Percentiles rank a stretch among this genome's conserved stretches.
Evolutionary conservation across 345 rosid species (phyloP).

Genomic region (Hibiscus tridactylites): DNA sequence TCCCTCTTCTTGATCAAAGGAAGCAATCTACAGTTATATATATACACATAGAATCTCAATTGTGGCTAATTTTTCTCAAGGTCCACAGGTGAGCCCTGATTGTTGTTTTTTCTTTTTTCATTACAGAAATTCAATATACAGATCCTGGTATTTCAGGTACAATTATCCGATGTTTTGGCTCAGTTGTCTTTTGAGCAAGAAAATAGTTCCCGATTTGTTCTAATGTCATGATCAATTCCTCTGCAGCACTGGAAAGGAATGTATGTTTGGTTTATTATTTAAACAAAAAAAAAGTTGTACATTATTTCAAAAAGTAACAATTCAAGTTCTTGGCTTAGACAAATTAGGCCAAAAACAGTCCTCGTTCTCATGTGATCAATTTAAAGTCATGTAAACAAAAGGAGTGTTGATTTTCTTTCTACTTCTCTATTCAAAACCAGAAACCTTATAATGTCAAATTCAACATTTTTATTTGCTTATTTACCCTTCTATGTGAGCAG

Average conservation of each 20-base stretch:
- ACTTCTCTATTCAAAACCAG: background rate
- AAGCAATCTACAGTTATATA: background rate
- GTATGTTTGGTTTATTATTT: background rate
- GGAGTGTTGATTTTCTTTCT: background rate
- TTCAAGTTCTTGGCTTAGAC: too few species aligned
- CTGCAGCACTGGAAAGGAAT: background rate
- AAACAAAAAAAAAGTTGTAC: too few species aligned
- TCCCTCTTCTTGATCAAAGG: background rate
- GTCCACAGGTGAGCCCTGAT: constrained; percentile 12
- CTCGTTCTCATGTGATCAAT: too few species aligned
- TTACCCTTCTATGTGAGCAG: too few species aligned
- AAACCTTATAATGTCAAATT: background rate
- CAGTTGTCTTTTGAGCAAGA: background rate
- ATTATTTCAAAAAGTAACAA: too few species aligned
- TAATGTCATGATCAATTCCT: background rate
- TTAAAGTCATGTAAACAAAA: background rate
- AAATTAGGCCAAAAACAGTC: too few species aligned
- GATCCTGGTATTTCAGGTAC: background rate
- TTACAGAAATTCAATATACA: background rate
- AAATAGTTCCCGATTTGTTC: background rate
- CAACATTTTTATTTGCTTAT: background rate
- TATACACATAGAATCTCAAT: background rate
- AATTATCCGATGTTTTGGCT: background rate
- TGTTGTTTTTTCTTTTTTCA: background rate
- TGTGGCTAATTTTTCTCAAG: constrained; percentile 10